Evolutionary conservation across 176 grass and related monocot species (phyloP).

Genomic region (Poa pratensis): DNA sequence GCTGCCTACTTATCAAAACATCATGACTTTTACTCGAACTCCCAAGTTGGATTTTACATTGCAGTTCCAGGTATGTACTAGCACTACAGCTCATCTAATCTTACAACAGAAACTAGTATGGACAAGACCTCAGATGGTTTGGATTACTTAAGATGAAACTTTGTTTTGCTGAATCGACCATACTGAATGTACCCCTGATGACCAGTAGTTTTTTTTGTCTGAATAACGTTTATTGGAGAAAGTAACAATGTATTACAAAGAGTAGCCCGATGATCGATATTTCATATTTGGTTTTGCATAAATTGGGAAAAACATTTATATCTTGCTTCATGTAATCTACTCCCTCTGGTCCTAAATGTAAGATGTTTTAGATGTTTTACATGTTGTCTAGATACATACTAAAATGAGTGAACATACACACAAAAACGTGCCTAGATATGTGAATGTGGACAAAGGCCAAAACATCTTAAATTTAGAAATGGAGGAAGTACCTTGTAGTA

Average conservation of each 20-base stretch:
- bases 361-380: too few relatives aligned
- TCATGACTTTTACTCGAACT: slow-evolving; percentile 74
- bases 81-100: slow-evolving; percentile 17
- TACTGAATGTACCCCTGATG: not conserved
- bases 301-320: not conserved
- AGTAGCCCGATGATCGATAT: not conserved
- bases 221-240: not conserved
- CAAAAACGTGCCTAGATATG: too few relatives aligned
- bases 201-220: not conserved
- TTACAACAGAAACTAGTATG: not conserved
- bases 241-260: not conserved
- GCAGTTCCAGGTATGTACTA: slow-evolving; percentile 82
- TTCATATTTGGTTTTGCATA: not conserved
- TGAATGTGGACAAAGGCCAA: too few relatives aligned
- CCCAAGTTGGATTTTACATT: slow-evolving; percentile 93
- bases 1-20: slow-evolving; percentile 94
- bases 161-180: not conserved
- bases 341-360: too few relatives aligned
- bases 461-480: too few relatives aligned
- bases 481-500: not conserved
- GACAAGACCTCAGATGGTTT: not conserved
- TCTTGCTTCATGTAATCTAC: not conserved
- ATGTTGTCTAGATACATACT: too few relatives aligned
- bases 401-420: too few relatives aligned
- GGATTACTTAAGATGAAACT: not conserved